Base-by-base conservation (phyloP, 2,329 filamentous ascomycete genomes). In the Ophiocordyceps camponoti-rufipedis region DNA sequence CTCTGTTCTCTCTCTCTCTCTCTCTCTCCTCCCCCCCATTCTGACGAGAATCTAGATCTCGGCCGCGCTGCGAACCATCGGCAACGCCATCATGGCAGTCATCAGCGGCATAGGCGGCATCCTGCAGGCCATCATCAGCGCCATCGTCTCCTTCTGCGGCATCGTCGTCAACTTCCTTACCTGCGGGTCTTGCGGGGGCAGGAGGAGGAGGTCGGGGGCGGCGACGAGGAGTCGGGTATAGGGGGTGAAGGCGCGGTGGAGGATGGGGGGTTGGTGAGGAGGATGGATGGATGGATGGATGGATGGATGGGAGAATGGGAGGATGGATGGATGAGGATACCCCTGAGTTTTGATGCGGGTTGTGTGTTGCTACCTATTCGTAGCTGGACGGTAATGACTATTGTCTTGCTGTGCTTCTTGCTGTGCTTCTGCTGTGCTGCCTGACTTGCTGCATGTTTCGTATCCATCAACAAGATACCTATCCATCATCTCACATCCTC, bases 81-180 rank as follows among this genome's bases (percentile, higher is more conserved):
- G 80, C 46, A 66, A 66, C 51, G 72, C 71, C 57, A 69, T 85
- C 49, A 84, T 81, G 71, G 74, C 75, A 55, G 70, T 85, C 54
- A 71, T 85, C 53, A 72, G 75, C 52, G 79, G 73, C 54, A 76
- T 85, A 54, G 80, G 74, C 45, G 59, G 63, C 51, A 74, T 84
- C 62, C 65, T 81, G 45, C 72, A 70, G 51, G 76, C 77, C 54
- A 80, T 85, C 57, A 73, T 85, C 61, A 70, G 70, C 59, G 82
- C 75, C 55, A 62, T 85, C 55, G 76, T 82, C 50, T 62, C 69
- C 47, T 68, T 84, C 62, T 69, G 78, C 61, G 71, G 73, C 58
- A 76, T 81, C 61, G 68, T 85, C 59, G 74, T 85, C 61, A 69
- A 69, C 50, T 84, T 74, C 67, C 61, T 85, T 45, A 75, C 71